Base-by-base conservation (phyloP, 768 basidiomycete genomes). In the Mycena pura region DNA sequence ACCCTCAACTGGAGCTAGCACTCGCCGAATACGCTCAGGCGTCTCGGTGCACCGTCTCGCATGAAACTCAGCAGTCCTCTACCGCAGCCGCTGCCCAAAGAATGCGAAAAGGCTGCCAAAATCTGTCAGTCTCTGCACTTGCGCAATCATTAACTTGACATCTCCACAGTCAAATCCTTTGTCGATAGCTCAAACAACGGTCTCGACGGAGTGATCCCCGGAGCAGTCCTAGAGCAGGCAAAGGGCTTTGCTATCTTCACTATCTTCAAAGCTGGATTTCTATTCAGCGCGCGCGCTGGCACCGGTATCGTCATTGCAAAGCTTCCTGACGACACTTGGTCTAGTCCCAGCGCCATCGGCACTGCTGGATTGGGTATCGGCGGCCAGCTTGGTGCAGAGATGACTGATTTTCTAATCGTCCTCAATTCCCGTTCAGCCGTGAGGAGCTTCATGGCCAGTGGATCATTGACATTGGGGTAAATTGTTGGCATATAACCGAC, bases 281-380 rank as follows among this genome's bases (percentile, higher is more conserved):
- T 63, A 24, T 63, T 63, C 75, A 92, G 90, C 40, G 93, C 92
- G 3, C 80, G 92, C 65, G 95, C 87, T 32, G 92, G 95, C 22
- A 89, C 88, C 43, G 95, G 95, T 7, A 76, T 98, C 19, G 95
- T 96, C 32, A 95, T 98, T 50, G 94, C 94, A 22, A 88, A 81
- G 66, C 78, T 95, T 17, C 80, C 86, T 5, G 85, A 96, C 73
- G 95, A 94, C 68, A 79, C 85, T 34, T 99, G 96, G 96, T 93
- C 92, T 32, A 88, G 95, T 19, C 97, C 97, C 3, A 92, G 90
- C 71, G 97, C 96, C 3, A 96, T 99, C 43, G 96, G 95, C 24
- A 89, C 93, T 3, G 96, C 91, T 14, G 96, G 96, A 0, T 71
- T 96, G 5, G 96, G 96, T 0, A 78, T 96, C 5, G 97, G 96